phyloP scores from a whole-genome alignment of 1,284 basidiomycete genomes.

The Wolfiporia cocos region DNA sequence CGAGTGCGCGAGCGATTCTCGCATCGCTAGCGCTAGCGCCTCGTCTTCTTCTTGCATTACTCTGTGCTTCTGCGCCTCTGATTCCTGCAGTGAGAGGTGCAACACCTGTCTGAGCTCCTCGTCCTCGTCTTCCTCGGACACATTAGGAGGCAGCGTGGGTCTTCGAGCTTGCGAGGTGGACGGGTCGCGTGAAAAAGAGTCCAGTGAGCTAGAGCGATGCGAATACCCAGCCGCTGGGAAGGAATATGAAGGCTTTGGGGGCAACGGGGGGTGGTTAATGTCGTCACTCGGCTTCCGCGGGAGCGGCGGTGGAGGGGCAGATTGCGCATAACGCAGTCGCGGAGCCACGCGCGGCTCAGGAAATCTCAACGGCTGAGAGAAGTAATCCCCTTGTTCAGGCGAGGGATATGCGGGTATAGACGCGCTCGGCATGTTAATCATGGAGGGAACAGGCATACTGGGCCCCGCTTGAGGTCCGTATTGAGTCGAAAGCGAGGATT shows the following conservation, averaged over 20 bases:
- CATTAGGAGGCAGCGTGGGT: slow-evolving; percentile 19
- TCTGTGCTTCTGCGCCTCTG: slow-evolving; percentile 30
- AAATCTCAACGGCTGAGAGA: slow-evolving; percentile 7
- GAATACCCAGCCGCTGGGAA: background rate
- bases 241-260: slow-evolving; percentile 15
- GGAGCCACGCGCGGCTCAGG: slow-evolving; percentile 3
- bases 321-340: slow-evolving; percentile 13
- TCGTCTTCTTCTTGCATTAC: slow-evolving; percentile 46
- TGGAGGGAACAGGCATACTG: no score
- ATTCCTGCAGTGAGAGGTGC: slow-evolving; percentile 49
- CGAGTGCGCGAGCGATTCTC: slow-evolving; percentile 41
- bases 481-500: no score
- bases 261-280: slow-evolving; percentile 17
- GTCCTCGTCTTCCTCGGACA: slow-evolving; percentile 26
- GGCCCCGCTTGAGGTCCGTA: no score
- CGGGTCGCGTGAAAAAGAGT: background rate
- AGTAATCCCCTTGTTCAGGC: slow-evolving; percentile 9
- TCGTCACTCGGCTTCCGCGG: slow-evolving; percentile 27
- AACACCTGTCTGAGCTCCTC: slow-evolving; percentile 34
- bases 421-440: no score
- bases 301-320: slow-evolving; percentile 24
- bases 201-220: no score
- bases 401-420: background rate
- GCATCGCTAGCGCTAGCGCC: slow-evolving; percentile 56
- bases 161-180: background rate